Evolutionary conservation across 2,329 filamentous ascomycete species (phyloP).

Genomic region (Metarhizium anisopliae): DNA sequence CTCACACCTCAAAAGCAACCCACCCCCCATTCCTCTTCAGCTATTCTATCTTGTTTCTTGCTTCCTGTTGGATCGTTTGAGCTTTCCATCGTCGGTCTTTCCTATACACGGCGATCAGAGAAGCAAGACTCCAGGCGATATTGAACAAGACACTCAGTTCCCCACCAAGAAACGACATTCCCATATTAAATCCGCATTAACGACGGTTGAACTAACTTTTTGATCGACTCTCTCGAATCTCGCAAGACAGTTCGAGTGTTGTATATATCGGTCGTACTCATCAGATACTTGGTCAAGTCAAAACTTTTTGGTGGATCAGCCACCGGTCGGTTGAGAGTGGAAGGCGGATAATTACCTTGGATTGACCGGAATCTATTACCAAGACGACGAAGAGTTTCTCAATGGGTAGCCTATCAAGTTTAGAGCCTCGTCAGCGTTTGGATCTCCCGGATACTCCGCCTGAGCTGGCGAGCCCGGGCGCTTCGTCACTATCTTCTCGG

Average conservation of each 20-base stretch:
- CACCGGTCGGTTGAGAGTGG: not conserved
- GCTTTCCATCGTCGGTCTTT: not conserved
- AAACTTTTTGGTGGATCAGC: not conserved
- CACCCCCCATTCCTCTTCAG: constrained; percentile 6
- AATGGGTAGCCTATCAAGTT: constrained; percentile 47
- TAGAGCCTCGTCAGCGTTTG: constrained; percentile 42
- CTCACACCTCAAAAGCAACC: constrained; percentile 15
- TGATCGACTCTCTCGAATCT: not conserved
- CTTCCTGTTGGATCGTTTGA: not conserved
- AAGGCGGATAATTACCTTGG: not conserved
- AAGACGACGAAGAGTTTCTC: constrained; percentile 22
- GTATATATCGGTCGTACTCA: not conserved
- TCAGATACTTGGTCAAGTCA: not conserved
- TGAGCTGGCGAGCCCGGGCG: constrained; percentile 43
- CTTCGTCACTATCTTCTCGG: constrained; percentile 37
- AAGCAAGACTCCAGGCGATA: not conserved
- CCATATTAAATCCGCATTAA: not conserved
- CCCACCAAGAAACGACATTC: not conserved
- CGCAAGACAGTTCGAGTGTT: not conserved
- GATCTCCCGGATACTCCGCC: constrained; percentile 45
- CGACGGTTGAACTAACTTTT: not conserved
- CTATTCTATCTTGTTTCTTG: not conserved
- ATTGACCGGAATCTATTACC: not conserved
- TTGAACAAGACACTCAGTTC: not conserved
- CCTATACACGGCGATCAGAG: not conserved